phyloP scores from a whole-genome alignment of 257 asterid genomes.

The Ophiorrhiza pumila region DNA sequence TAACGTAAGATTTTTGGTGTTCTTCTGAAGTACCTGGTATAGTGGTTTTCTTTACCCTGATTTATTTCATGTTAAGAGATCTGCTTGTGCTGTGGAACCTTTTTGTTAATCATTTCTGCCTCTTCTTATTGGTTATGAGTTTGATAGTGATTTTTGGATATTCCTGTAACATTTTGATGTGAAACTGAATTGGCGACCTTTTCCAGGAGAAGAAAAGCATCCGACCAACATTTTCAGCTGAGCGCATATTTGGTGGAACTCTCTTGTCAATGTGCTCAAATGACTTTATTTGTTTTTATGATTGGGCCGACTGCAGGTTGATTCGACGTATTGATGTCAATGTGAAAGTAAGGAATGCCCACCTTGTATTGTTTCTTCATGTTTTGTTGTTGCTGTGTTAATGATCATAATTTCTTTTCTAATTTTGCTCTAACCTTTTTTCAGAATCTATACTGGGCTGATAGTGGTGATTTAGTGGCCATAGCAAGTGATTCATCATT shows the following conservation, averaged over 20 bases:
- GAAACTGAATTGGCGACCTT: slow-evolving; percentile 16
- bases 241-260: slow-evolving; percentile 81
- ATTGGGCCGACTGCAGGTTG: slow-evolving; percentile 92
- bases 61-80: background rate
- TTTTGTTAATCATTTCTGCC: too few species aligned
- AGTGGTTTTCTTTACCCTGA: background rate
- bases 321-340: slow-evolving; percentile 86
- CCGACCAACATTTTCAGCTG: slow-evolving; percentile 94
- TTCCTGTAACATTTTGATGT: background rate
- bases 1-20: background rate
- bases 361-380: slow-evolving; percentile 6
- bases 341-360: slow-evolving; percentile 63
- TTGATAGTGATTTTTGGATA: background rate
- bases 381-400: slow-evolving; percentile 16
- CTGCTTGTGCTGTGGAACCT: background rate
- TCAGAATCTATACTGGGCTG: slow-evolving; percentile 98
- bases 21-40: background rate
- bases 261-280: slow-evolving; percentile 84
- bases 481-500: slow-evolving; percentile 81
- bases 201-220: slow-evolving; percentile 95
- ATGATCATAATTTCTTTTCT: background rate
- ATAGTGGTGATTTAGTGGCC: slow-evolving; percentile 85
- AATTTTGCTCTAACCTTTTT: slow-evolving; percentile 23
- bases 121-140: too few species aligned
- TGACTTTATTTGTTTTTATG: slow-evolving; percentile 90